Conservation (phyloP, 2,329 filamentous ascomycete species). For the Hymenoscyphus scutula region DNA sequence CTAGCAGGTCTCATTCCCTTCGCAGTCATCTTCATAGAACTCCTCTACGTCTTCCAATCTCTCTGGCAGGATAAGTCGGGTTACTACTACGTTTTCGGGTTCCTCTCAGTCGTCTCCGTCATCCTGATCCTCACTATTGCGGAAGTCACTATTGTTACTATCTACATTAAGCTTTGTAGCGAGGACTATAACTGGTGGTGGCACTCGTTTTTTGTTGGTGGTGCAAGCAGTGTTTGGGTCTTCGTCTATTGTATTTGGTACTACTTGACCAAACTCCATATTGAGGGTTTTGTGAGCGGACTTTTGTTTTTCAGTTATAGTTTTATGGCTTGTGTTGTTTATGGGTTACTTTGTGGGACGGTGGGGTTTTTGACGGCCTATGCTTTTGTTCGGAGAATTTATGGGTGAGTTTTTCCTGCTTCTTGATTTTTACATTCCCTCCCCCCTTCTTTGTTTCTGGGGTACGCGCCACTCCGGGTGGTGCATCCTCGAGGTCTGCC, state of each 20-base stretch:
- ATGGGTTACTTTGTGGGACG: constrained; percentile 77
- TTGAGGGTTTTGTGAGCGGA: constrained; percentile 74
- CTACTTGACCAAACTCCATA: constrained; percentile 76
- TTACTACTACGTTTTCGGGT: constrained; percentile 91
- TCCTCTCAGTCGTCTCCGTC: constrained; percentile 69
- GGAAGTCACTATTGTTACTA: constrained; percentile 79
- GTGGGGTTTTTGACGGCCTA: constrained; percentile 83
- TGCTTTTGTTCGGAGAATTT: constrained; percentile 79
- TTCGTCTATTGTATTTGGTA: constrained; percentile 84
- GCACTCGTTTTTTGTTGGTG: constrained; percentile 80
- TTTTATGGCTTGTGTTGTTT: constrained; percentile 76
- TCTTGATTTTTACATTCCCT: neutral
- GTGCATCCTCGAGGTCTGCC: no score
- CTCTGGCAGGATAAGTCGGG: constrained; percentile 88
- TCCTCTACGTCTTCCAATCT: constrained; percentile 83
- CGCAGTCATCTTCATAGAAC: constrained; percentile 83
- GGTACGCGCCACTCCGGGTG: no score
- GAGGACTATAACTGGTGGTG: constrained; percentile 95
- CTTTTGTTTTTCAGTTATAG: constrained; percentile 85
- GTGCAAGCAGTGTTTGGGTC: constrained; percentile 75
- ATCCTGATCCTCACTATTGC: constrained; percentile 75
- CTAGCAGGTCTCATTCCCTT: constrained; percentile 79
- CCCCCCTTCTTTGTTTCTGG: no score
- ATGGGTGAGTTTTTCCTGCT: constrained; percentile 56
- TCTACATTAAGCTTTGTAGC: constrained; percentile 77